Base-by-base conservation (phyloP, 331 rosid genomes). In the Pyracantha coccinea region DNA sequence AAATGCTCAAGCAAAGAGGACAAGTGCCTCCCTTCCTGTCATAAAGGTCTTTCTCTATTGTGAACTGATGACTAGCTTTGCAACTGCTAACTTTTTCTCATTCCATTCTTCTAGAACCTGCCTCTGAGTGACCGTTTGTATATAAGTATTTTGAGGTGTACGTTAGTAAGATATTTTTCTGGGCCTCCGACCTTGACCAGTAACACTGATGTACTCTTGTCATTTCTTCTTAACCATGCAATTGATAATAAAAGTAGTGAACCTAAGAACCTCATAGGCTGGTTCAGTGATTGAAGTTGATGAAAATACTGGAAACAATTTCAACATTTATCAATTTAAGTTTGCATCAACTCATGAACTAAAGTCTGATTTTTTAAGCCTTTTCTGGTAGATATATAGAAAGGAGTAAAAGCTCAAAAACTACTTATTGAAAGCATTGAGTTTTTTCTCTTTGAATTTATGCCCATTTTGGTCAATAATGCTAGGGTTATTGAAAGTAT, bases 1-100 rank as follows among this genome's bases (percentile, higher is more conserved):
- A 89, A 94, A 94, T 86, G 95, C 96, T 74, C 93, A 90, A 83
- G 99, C 97, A 79, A 94, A 94, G 85, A 94, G 99, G 79, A 94
- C 99, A 78, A 82, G 86, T 75, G 88, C 96, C 69, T 78, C 84
- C 58, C 89, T 92, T 76, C 99, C 99, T 23, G 89, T 94, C 74
- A 85, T 92, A 79, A 89, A 94, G 97, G 98, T 91, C 74, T 73
- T 60, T 62, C 64, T 35, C 66, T 66, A 68, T 79, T 78, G 81
- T 24, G n/a, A 3, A 50, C 57, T 2, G 11, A 60, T 77, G 8
- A 12, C 47, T 17, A 21, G n/a, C 54, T 71, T 28, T 47, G 4
- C 19, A 27, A 35, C 55, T 55, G 3, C 32, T 33, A 57, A 71
- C 31, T 21, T 4, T 3, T 55, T 57, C 62, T 13, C 2, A 20